Percentiles rank a stretch among this genome's conserved stretches.
Evolutionary conservation across 2,329 filamentous ascomycete species (phyloP).

Genomic region (Penicillium sp.): DNA sequence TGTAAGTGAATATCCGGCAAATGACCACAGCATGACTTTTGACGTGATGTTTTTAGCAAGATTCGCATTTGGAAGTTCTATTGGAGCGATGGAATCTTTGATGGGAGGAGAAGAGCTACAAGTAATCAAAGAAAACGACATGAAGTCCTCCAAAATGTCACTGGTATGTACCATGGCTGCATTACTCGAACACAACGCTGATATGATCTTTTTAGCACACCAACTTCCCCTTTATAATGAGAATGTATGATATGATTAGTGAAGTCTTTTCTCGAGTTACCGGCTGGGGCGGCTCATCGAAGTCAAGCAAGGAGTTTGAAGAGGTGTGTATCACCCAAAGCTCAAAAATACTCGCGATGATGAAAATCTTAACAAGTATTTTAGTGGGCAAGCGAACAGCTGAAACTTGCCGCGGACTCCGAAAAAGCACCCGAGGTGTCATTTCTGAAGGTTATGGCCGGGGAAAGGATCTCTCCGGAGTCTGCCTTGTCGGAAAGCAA

Average conservation of each 20-base stretch:
- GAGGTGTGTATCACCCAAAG: neutral
- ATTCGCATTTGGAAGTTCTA: neutral
- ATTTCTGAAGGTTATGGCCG: neutral
- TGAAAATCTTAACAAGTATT: neutral
- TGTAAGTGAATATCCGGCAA: neutral
- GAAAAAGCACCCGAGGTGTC: neutral
- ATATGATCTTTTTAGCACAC: neutral
- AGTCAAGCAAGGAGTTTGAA: neutral
- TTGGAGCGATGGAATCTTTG: neutral
- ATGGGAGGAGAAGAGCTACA: neutral
- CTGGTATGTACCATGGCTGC: neutral
- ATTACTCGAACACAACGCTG: neutral
- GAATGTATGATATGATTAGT: neutral
- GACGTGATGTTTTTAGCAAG: neutral
- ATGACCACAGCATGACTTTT: neutral
- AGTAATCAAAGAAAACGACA: neutral
- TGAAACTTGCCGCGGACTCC: neutral
- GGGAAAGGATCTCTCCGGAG: neutral
- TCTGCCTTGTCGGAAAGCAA: neutral
- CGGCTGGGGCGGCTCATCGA: neutral
- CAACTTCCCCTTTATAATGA: neutral
- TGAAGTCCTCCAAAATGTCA: neutral
- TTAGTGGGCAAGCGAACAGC: neutral
- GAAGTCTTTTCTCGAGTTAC: neutral
- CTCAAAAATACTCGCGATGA: no score